Evolutionary conservation across 2,329 filamentous ascomycete genomes (phyloP), one percentile per base, ranked within the genome.

Genomic region (Ceratocystis papillata): DNA sequence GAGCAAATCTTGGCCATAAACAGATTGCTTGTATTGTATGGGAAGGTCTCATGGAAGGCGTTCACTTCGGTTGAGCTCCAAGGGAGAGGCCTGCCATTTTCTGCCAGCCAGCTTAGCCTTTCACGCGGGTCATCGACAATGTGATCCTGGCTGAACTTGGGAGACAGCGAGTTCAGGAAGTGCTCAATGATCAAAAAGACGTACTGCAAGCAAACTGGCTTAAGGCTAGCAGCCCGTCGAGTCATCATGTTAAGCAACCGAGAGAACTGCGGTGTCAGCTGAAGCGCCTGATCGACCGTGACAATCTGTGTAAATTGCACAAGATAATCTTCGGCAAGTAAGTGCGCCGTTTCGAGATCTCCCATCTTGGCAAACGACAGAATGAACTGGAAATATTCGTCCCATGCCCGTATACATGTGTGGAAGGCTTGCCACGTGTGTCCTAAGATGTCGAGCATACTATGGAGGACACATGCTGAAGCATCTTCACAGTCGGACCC

Each of bases 381-480:
- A 68, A 92, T 78, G n/a, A 88, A 80, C 12, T 82, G 81, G 72
- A 93, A 93, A 67, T 87, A 87, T 71, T 93, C 88, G 53, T 86
- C 83, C 89, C 89, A 94, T 2, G 87, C 82, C 66, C 85, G 82
- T 33, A 84, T 76, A 59, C 81, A 78, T 2, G 77, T 74, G 68
- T 89, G 84, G 66, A 90, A 84, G n/a, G 75, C 77, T 2, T 80
- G 76, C 82, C 84, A 90, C 2, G 89, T 73, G 25, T 78, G 73
- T 37, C 78, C 76, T 62, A 90, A 77, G 25, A 83, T 75, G 20
- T 71, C 70, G 50, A 85, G 73, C 3, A 76, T 73, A 1, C 73
- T 72, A 30, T 73, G 71, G 25, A 81, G 70, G 8, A 79, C 71
- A 5, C 69, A 71, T 15, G 12, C 37, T 15, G 71, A 63, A 28